phyloP scores from a whole-genome alignment of 192 early-diverging fungal genomes.

The Coemansia sp. region DNA sequence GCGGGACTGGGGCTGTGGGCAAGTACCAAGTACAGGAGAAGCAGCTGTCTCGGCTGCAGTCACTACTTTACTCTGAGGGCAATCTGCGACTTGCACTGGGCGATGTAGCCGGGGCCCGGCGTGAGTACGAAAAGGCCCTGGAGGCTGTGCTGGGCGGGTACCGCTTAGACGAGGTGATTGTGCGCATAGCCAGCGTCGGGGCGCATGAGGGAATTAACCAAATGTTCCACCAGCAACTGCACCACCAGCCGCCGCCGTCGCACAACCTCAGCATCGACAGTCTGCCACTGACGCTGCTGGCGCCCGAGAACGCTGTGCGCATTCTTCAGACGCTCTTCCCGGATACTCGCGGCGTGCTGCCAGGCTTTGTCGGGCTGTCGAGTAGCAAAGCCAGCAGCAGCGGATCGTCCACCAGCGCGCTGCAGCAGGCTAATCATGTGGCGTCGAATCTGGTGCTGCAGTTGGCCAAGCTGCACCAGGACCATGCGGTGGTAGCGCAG shows the following conservation, averaged over 20 bases:
- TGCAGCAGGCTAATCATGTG: constrained; percentile 56
- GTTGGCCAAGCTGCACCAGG: constrained; percentile 89
- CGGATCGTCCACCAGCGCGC: constrained; percentile 19
- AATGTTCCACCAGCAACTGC: constrained; percentile 46
- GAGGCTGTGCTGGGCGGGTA: constrained; percentile 70
- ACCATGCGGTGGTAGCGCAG: constrained; percentile 62
- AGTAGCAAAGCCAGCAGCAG: constrained; percentile 29
- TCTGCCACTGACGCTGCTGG: constrained; percentile 63
- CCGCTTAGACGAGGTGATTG: constrained; percentile 50
- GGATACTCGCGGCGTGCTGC: constrained; percentile 68
- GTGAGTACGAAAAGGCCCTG: constrained; percentile 84
- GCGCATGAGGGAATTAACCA: constrained; percentile 48
- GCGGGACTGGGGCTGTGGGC: constrained; percentile 12
- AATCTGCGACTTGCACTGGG: constrained; percentile 81
- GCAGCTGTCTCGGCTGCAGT: constrained; percentile 75
- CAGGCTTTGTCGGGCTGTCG: constrained; percentile 60
- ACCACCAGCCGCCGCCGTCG: constrained; percentile 29
- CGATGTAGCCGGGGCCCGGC: constrained; percentile 69
- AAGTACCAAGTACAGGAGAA: constrained; percentile 61
- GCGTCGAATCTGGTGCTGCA: constrained; percentile 70
- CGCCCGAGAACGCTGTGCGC: constrained; percentile 63
- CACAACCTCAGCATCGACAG: constrained; percentile 29
- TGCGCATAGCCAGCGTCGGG: constrained; percentile 52
- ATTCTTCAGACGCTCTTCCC: constrained; percentile 64
- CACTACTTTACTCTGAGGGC: constrained; percentile 86